Conservation (phyloP, 192 early-diverging fungal species). For the Cetraspora pellucida region DNA sequence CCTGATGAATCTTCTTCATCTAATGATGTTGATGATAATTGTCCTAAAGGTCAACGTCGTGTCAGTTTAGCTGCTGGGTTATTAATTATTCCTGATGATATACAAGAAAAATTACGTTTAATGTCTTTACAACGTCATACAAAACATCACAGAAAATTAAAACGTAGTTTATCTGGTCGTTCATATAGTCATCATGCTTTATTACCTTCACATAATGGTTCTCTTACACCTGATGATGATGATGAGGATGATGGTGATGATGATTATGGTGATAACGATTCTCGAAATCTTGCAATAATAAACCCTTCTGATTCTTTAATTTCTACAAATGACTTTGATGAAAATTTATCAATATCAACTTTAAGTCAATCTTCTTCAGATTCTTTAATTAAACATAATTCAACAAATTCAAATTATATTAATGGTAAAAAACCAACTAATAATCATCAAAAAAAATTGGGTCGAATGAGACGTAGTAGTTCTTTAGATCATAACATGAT, state of each 20-base stretch:
- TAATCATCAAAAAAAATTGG: slow-evolving; percentile 21
- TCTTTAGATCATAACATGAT: slow-evolving; percentile 38
- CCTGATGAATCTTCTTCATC: slow-evolving; percentile 1
- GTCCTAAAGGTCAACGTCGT: slow-evolving; percentile 41
- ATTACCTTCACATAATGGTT: not conserved
- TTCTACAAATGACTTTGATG: not conserved
- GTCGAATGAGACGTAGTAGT: slow-evolving; percentile 34
- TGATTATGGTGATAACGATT: not conserved
- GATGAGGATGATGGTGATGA: slow-evolving; percentile 7
- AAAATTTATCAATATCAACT: not conserved
- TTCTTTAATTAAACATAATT: not conserved
- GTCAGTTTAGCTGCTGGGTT: slow-evolving; percentile 49
- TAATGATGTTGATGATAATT: no score
- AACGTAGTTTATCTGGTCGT: slow-evolving; percentile 31
- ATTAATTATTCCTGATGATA: slow-evolving; percentile 45
- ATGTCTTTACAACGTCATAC: not conserved
- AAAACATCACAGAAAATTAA: slow-evolving; percentile 2
- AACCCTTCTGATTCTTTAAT: not conserved
- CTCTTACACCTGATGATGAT: not conserved
- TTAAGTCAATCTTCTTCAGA: not conserved
- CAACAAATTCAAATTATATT: not conserved
- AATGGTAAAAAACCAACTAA: not conserved
- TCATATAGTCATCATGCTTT: slow-evolving; percentile 35
- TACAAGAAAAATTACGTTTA: slow-evolving; percentile 35
- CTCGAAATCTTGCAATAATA: not conserved